Conservation (phyloP, 2,329 filamentous ascomycete species). For the Botryosphaeria dothidea region DNA sequence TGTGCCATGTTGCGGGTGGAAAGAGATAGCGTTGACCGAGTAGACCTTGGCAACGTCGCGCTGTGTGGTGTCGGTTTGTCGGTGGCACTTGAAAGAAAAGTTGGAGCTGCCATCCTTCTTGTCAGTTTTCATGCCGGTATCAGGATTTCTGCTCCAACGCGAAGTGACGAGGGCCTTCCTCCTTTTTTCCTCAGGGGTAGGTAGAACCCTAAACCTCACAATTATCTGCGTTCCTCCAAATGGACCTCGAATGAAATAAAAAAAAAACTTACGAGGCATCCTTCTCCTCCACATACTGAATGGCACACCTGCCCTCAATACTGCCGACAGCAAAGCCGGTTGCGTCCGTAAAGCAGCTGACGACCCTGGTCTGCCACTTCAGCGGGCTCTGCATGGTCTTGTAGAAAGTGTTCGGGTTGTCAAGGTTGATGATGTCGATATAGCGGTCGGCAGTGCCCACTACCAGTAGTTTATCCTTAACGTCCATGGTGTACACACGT, state of each 20-base stretch:
- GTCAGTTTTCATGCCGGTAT: constrained; percentile 16
- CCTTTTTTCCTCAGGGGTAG: neutral
- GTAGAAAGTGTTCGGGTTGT: constrained; percentile 86
- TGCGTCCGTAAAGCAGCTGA: constrained; percentile 92
- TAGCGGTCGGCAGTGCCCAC: constrained; percentile 92
- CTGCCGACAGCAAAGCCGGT: constrained; percentile 92
- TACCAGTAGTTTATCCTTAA: constrained; percentile 83
- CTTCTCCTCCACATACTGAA: constrained; percentile 98
- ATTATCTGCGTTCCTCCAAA: neutral
- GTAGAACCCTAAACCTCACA: neutral
- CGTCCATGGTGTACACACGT: constrained; percentile 88
- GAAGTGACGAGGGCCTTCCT: neutral
- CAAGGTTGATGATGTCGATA: constrained; percentile 92
- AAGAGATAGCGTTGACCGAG: constrained; percentile 95
- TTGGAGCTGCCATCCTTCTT: constrained; percentile 58
- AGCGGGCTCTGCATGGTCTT: constrained; percentile 94
- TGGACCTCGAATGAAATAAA: neutral
- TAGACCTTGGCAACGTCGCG: constrained; percentile 83
- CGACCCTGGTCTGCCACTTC: constrained; percentile 96
- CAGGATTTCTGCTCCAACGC: neutral
- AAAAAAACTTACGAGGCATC: constrained; percentile 60
- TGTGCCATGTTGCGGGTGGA: constrained; percentile 96
- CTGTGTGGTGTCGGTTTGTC: constrained; percentile 66
- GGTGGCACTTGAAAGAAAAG: constrained; percentile 99
- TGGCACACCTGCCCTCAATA: constrained; percentile 95